Percentiles rank a stretch among this genome's conserved stretches.
These are phyloP conservation scores for Phytopythium boreale DNA, from an alignment of 352 stramenopile genomes.

Conservation along the genomic window DNA sequence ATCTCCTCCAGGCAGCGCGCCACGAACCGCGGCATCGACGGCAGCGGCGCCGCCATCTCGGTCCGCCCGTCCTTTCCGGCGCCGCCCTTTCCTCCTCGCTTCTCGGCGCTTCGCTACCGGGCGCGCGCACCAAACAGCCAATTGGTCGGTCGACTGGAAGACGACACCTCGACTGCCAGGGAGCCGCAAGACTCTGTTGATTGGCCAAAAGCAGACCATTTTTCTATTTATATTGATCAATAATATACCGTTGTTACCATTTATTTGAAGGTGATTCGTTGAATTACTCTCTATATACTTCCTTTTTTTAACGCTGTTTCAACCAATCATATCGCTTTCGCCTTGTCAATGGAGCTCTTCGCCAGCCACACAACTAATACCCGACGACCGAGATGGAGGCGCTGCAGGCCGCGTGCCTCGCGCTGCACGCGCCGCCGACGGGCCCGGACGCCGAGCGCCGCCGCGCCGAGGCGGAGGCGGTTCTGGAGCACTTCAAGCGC, in stretches of 20 bases:
- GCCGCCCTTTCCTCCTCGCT: neutral
- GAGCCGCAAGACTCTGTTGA: neutral
- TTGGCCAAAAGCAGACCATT: neutral
- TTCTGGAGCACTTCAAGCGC: slow-evolving; percentile 81
- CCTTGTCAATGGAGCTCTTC: neutral
- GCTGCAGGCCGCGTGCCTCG: slow-evolving; percentile 62
- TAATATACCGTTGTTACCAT: neutral
- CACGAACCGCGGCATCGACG: slow-evolving; percentile 63
- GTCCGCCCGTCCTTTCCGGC: neutral
- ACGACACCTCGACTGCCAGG: neutral
- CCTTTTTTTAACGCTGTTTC: too few relatives aligned
- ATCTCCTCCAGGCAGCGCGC: slow-evolving; percentile 80
- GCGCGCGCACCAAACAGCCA: slow-evolving; percentile 4
- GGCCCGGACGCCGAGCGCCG: slow-evolving; percentile 43
- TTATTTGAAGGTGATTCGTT: neutral
- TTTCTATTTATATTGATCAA: neutral
- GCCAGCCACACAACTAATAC: slow-evolving; percentile 3
- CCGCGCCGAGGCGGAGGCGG: slow-evolving; percentile 54
- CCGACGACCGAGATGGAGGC: slow-evolving; percentile 34
- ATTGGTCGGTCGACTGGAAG: slow-evolving; percentile 5
- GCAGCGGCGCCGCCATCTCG: slow-evolving; percentile 5
- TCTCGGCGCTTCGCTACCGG: too few relatives aligned
- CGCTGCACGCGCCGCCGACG: slow-evolving; percentile 62
- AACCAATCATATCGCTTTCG: neutral
- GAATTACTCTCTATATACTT: neutral